A percentile compares a stretch with the other conserved stretches of the same genome.
phyloP scores from a whole-genome alignment of 345 rosid genomes.

The Conringia planisiliqua region DNA sequence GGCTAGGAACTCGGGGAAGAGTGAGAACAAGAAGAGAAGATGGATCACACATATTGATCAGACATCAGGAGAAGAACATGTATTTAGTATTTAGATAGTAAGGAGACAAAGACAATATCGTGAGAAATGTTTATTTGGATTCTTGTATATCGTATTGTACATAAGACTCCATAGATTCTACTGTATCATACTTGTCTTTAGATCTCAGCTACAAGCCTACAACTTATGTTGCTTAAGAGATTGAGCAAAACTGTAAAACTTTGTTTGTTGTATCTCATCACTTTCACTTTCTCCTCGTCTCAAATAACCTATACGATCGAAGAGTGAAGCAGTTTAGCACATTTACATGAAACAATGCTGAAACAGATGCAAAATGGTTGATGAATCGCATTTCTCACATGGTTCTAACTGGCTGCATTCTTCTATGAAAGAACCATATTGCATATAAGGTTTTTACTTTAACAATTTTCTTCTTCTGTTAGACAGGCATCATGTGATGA shows the following conservation, averaged over 20 bases:
- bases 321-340: not conserved
- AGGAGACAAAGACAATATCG: not conserved
- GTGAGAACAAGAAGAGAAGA: constrained; percentile 35
- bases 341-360: not conserved
- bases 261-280: not conserved
- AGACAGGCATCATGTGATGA: not conserved
- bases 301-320: not conserved
- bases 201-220: not conserved
- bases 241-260: not conserved
- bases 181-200: not conserved
- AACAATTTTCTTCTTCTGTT: not conserved
- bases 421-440: not conserved
- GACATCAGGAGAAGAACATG: constrained; percentile 76
- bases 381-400: not conserved
- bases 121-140: constrained; percentile 9
- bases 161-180: constrained; percentile 16
- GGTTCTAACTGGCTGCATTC: not conserved
- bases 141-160: constrained; percentile 10
- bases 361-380: not conserved
- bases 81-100: constrained; percentile 38
- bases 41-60: constrained; percentile 87
- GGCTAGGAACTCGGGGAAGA: constrained; percentile 32
- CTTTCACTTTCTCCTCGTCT: not conserved
- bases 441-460: not conserved
- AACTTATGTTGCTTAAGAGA: not conserved